These are phyloP conservation scores for Candida anutae DNA, from an alignment of 1,139 yeast genomes.

Conservation along the genomic window DNA sequence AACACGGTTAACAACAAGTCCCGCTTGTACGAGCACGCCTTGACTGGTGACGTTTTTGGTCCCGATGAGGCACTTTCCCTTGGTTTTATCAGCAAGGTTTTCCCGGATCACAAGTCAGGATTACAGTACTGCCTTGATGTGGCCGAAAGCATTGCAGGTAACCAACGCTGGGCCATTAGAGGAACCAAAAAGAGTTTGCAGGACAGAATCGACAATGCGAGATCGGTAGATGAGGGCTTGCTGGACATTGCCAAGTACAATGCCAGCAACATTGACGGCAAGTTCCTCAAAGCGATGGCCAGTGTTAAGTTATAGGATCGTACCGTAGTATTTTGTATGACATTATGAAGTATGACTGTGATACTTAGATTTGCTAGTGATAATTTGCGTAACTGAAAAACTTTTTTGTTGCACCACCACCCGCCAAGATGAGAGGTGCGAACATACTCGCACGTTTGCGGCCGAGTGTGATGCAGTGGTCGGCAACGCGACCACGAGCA, in stretches of 20 bases:
- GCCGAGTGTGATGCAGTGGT: no score
- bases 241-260: slow-evolving; percentile 47
- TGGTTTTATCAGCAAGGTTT: slow-evolving; percentile 48
- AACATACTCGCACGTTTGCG: no score
- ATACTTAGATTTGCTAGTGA: no score
- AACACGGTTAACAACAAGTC: slow-evolving; percentile 48
- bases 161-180: slow-evolving; percentile 52
- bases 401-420: no score
- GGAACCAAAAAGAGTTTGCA: slow-evolving; percentile 61
- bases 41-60: slow-evolving; percentile 53
- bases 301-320: slow-evolving; percentile 4
- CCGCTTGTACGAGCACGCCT: slow-evolving; percentile 52
- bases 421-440: no score
- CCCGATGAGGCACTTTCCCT: slow-evolving; percentile 47
- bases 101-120: slow-evolving; percentile 43
- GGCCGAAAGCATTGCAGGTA: slow-evolving; percentile 42
- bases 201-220: slow-evolving; percentile 38
- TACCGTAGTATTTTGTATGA: no score
- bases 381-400: no score
- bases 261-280: slow-evolving; percentile 32
- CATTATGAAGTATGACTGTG: no score
- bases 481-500: no score
- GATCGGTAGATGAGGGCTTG: slow-evolving; percentile 41
- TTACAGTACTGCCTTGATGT: slow-evolving; percentile 40
- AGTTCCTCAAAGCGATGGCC: slow-evolving; percentile 10